Evolutionary conservation across 345 rosid species (phyloP).

Genomic region (Mercurialis annua): DNA sequence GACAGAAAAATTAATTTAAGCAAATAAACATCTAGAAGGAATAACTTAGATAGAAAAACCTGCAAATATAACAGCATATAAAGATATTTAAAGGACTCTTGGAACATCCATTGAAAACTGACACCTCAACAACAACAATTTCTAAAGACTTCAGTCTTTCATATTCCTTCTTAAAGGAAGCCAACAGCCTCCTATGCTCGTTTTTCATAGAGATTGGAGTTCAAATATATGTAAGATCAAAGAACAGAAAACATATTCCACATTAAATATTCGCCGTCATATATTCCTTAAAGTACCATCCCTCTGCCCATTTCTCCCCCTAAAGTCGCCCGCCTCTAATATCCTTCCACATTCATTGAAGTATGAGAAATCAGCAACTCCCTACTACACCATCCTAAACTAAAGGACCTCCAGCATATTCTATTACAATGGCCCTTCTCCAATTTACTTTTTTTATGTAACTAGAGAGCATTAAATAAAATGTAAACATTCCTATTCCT

Average conservation of each 20-base stretch:
- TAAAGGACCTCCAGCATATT: neutral
- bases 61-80: neutral
- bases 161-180: neutral
- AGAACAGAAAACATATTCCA: neutral
- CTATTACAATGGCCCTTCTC: neutral
- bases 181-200: neutral
- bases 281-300: neutral
- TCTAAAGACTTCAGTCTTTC: neutral
- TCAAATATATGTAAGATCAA: neutral
- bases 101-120: neutral
- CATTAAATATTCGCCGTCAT: neutral
- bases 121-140: neutral
- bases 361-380: neutral
- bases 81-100: neutral
- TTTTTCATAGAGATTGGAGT: neutral
- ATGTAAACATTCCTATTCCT: neutral
- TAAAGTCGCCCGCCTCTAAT: no score
- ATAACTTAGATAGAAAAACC: neutral
- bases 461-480: neutral
- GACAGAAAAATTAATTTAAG: neutral
- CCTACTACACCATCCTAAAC: neutral
- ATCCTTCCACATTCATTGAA: neutral
- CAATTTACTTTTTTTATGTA: neutral
- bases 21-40: neutral
- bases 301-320: neutral